phyloP scores from a whole-genome alignment of 2,329 filamentous ascomycete species.

The Hymenotorrendiella dingleyae region DNA sequence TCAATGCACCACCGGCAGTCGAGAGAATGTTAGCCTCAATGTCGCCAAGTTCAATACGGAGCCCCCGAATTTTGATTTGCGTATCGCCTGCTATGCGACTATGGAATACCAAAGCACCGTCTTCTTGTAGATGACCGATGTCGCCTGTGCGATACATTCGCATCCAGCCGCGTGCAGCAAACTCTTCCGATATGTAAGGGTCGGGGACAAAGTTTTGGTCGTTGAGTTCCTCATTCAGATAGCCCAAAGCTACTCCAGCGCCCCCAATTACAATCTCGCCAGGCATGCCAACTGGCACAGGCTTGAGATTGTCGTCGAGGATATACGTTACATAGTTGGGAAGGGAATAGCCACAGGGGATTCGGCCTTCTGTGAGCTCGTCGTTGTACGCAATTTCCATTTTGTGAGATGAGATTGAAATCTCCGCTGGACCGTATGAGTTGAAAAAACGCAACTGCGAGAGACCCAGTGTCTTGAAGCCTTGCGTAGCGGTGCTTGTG shows the following conservation, averaged over 20 bases:
- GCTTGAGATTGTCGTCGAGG: slow-evolving; percentile 32
- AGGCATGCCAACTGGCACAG: slow-evolving; percentile 33
- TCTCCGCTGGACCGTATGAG: slow-evolving; percentile 12
- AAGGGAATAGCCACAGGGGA: too few relatives aligned
- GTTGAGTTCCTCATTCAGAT: slow-evolving; percentile 24
- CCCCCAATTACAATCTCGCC: slow-evolving; percentile 39
- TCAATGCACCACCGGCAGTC: slow-evolving; percentile 21
- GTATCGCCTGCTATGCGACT: slow-evolving; percentile 30
- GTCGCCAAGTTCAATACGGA: slow-evolving; percentile 37
- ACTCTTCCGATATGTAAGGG: not conserved
- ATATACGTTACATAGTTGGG: slow-evolving; percentile 30
- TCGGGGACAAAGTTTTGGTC: not conserved
- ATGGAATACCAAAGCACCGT: slow-evolving; percentile 27
- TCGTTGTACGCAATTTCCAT: not conserved
- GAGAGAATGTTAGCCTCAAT: slow-evolving; percentile 30
- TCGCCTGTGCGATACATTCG: slow-evolving; percentile 20
- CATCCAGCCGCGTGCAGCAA: not conserved
- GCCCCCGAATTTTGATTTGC: slow-evolving; percentile 33
- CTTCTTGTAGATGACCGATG: slow-evolving; percentile 26
- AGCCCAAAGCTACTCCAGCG: slow-evolving; percentile 31
- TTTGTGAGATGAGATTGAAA: not conserved
- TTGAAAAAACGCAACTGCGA: slow-evolving; percentile 4
- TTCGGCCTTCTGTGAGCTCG: too few relatives aligned
- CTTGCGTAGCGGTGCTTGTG: not conserved
- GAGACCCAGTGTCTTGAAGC: not conserved